Conservation (phyloP, 2,329 filamentous ascomycete species). For the Dactylellina parvicollis region DNA sequence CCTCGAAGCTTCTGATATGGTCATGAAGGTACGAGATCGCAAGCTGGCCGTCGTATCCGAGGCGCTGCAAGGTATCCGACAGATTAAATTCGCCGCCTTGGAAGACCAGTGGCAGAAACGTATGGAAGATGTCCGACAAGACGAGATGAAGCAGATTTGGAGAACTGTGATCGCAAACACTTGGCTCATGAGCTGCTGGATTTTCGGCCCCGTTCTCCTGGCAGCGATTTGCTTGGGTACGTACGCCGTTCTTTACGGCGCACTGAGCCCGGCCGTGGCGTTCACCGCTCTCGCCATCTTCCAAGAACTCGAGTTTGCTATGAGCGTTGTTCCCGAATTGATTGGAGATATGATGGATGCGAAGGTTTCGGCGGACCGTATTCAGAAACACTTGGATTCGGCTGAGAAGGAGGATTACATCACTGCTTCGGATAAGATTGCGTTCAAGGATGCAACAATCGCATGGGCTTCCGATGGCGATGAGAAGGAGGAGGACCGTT, state of each 20-base stretch:
- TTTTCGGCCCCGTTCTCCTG: conserved; percentile 77
- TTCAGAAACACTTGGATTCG: conserved; percentile 75
- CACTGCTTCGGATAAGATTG: conserved; percentile 69
- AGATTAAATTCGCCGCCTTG: conserved; percentile 84
- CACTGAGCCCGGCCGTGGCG: conserved; percentile 75
- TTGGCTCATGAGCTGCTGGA: conserved; percentile 72
- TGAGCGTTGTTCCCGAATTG: conserved; percentile 77
- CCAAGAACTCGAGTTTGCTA: conserved; percentile 74
- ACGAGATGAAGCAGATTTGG: conserved; percentile 75
- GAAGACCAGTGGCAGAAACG: conserved; percentile 79
- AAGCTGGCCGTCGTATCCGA: conserved; percentile 81
- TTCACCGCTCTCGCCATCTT: conserved; percentile 83
- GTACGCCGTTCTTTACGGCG: conserved; percentile 73
- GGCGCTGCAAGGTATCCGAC: conserved; percentile 77
- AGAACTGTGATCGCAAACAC: conserved; percentile 73
- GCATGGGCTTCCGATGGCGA: conserved; percentile 77
- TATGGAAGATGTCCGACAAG: conserved; percentile 72
- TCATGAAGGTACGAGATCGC: conserved; percentile 80
- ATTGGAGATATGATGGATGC: conserved; percentile 77
- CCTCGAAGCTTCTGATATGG: conserved; percentile 70
- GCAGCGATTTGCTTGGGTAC: conserved; percentile 75
- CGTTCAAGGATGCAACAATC: conserved; percentile 74
- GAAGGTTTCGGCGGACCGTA: conserved; percentile 75
- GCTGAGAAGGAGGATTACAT: conserved; percentile 71
- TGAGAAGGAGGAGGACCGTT: conserved; percentile 69